Conservation (phyloP, 129 eudicot species). For the Kitagawia praeruptora region DNA sequence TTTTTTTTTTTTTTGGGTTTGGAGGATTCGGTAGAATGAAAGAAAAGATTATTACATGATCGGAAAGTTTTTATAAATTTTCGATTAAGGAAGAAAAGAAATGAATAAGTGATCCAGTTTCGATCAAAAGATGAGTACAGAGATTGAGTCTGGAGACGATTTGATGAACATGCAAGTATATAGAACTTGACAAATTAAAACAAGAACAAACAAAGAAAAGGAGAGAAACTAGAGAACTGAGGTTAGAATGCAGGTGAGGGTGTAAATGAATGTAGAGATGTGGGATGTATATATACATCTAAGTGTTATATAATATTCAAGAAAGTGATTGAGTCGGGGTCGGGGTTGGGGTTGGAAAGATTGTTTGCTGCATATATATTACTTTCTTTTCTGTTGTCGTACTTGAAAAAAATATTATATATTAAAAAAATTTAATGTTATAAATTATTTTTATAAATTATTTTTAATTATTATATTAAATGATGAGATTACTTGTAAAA, state of each 20-base stretch:
- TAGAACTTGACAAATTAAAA: neutral
- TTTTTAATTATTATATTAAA: too few relatives aligned
- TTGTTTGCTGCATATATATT: too few relatives aligned
- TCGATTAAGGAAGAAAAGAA: neutral
- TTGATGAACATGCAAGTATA: neutral
- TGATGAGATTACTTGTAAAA: too few relatives aligned
- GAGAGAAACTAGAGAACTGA: neutral
- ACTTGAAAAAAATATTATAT: too few relatives aligned
- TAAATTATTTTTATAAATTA: too few relatives aligned
- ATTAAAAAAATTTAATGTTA: too few relatives aligned
- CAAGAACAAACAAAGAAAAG: neutral
- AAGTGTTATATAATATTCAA: too few relatives aligned
- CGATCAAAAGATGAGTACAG: neutral
- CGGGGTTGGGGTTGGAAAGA: too few relatives aligned
- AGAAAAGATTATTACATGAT: slow-evolving; percentile 11
- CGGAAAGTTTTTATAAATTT: neutral
- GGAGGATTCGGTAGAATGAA: neutral
- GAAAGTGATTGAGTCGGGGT: too few relatives aligned
- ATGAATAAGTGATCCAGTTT: neutral
- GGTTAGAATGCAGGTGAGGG: neutral
- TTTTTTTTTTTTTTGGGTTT: neutral
- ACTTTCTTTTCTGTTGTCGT: too few relatives aligned
- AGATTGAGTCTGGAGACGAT: neutral
- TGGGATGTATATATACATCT: neutral
- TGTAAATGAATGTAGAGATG: slow-evolving; percentile 1